A percentile compares a stretch with the other conserved stretches of the same genome.
Evolutionary conservation across 2,329 filamentous ascomycete species (phyloP).

Genomic region (Fusarium armeniacum): DNA sequence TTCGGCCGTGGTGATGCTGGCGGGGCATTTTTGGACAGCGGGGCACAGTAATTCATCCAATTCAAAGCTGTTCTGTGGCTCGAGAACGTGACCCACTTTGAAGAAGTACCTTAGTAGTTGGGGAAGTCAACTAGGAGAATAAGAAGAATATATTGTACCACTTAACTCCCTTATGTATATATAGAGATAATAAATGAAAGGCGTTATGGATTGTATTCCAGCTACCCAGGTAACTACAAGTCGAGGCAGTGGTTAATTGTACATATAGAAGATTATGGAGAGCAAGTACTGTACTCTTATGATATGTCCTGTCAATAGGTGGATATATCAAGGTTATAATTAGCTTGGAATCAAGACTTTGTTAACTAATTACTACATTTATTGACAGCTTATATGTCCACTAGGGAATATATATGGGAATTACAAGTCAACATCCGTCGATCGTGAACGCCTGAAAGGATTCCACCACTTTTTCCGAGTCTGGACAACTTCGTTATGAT

Average conservation of each 20-base stretch:
- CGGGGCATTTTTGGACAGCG: conserved; percentile 52
- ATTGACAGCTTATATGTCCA: not conserved
- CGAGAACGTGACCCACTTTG: not conserved
- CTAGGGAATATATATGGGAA: not conserved
- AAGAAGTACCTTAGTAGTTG: not conserved
- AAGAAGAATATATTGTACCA: too few species aligned
- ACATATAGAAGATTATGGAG: not conserved
- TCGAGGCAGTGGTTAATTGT: not conserved
- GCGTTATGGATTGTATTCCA: too few species aligned
- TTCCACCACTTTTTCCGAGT: conserved; percentile 46
- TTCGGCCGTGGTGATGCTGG: conserved; percentile 42
- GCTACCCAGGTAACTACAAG: not conserved
- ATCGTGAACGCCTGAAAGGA: conserved; percentile 28
- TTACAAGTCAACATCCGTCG: not conserved
- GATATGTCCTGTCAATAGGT: not conserved
- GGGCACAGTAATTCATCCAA: conserved; percentile 46
- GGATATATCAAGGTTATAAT: not conserved
- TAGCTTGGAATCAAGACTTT: not conserved
- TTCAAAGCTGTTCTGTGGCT: conserved; percentile 37
- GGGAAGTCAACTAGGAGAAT: not conserved
- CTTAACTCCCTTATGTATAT: too few species aligned
- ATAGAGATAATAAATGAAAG: too few species aligned
- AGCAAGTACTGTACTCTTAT: not conserved
- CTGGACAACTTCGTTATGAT: conserved; percentile 30
- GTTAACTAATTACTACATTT: not conserved